These are phyloP conservation scores for Lindgomyces ingoldianus DNA, from an alignment of 495 filamentous ascomycete species.

Conservation along the genomic window DNA sequence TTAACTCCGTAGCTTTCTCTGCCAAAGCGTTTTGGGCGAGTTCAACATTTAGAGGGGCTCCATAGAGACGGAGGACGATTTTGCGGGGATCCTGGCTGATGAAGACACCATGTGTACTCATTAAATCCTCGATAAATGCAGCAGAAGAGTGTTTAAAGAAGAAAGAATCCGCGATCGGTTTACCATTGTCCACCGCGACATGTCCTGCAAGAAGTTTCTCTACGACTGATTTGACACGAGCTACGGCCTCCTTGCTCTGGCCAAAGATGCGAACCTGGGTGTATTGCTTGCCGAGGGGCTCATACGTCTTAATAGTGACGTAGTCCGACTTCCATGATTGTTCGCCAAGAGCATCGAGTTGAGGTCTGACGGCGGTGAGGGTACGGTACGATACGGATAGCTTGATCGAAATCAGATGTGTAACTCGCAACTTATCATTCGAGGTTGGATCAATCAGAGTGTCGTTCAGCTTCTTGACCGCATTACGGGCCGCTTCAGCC, in stretches of 20 bases:
- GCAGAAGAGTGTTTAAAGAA: conserved; percentile 4
- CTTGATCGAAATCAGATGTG: conserved; percentile 23
- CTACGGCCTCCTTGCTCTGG: conserved; percentile 15
- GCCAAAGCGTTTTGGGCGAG: conserved; percentile 1
- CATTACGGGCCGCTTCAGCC: conserved; percentile 18
- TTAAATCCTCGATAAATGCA: conserved; percentile 8
- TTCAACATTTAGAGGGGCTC: neutral
- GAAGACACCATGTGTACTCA: conserved; percentile 5
- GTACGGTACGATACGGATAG: conserved; percentile 19
- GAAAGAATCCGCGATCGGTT: conserved; percentile 7
- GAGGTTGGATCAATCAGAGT: conserved; percentile 4
- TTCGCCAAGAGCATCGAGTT: conserved; percentile 15
- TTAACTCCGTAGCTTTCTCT: conserved; percentile 11
- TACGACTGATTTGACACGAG: conserved; percentile 6
- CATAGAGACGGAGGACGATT: conserved; percentile 16
- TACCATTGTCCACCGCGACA: conserved; percentile 7
- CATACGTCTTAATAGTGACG: conserved; percentile 13
- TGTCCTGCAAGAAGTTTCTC: conserved; percentile 28
- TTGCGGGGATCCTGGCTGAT: conserved; percentile 17
- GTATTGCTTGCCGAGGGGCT: conserved; percentile 6
- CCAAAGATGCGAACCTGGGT: conserved; percentile 19
- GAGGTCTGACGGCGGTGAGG: conserved; percentile 4
- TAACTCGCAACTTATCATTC: conserved; percentile 19
- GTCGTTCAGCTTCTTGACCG: conserved; percentile 20
- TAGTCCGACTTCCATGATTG: conserved; percentile 11